phyloP scores from a whole-genome alignment of 2,329 filamentous ascomycete genomes.

The Aspergillus pseudoterreus region DNA sequence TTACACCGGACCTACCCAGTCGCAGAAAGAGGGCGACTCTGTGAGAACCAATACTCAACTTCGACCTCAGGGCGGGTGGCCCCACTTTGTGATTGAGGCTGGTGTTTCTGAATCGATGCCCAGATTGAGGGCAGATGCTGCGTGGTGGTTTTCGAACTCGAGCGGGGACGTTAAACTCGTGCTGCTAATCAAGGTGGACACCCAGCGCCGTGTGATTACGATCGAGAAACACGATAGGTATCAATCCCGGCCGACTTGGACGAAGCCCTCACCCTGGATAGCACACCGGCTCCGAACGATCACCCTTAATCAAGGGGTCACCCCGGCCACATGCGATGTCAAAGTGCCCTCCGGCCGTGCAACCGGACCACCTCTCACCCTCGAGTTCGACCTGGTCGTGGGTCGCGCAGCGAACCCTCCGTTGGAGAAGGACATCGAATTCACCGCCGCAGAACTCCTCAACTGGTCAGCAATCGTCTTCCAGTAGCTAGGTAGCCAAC shows the following conservation, averaged over 20 bases:
- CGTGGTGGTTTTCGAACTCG: not conserved
- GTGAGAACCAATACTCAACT: not conserved
- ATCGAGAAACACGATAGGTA: not conserved
- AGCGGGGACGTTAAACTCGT: not conserved
- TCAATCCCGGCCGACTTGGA: not conserved
- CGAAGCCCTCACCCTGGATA: not conserved
- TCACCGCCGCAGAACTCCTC: not conserved
- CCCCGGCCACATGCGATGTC: not conserved
- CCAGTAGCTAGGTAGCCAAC: not conserved
- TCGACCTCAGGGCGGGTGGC: not conserved
- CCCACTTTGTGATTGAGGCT: not conserved
- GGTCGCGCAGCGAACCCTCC: not conserved
- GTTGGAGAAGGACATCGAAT: not conserved
- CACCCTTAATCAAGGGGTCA: not conserved
- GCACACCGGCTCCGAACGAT: not conserved
- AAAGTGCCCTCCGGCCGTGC: not conserved
- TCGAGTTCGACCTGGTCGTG: not conserved
- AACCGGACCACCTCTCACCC: not conserved
- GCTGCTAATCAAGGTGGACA: not conserved
- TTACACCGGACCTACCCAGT: not conserved
- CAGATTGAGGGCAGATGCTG: not conserved
- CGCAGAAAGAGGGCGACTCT: not conserved
- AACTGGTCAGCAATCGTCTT: not conserved
- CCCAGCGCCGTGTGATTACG: not conserved
- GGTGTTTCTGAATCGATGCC: not conserved